Evolutionary conservation across 768 basidiomycete species (phyloP).

Genomic region (Suillus americanus): DNA sequence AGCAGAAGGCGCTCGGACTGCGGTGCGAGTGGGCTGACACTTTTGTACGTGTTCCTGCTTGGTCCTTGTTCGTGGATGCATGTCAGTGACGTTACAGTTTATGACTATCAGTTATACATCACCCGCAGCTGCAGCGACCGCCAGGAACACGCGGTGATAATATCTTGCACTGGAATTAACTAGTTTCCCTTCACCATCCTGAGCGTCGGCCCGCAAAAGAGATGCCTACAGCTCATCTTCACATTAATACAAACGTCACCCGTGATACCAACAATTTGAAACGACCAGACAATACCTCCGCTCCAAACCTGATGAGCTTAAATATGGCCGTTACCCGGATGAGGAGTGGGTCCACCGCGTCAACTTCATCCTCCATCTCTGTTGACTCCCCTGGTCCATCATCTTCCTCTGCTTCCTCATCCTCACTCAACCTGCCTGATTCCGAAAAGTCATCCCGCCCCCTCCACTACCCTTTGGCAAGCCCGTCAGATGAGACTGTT

Average conservation of each 20-base stretch:
- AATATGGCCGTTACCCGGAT: constrained; percentile 27
- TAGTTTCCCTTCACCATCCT: neutral
- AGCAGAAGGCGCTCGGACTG: neutral
- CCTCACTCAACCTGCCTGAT: constrained; percentile 45
- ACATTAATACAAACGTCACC: constrained; percentile 47
- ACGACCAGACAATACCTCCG: constrained; percentile 28
- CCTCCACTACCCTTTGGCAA: constrained; percentile 22
- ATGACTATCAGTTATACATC: neutral
- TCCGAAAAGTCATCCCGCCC: constrained; percentile 27
- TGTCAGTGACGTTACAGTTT: neutral
- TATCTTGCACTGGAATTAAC: neutral
- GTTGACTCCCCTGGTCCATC: constrained; percentile 53
- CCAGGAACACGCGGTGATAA: neutral
- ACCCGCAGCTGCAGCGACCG: neutral
- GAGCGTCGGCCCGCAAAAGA: constrained; percentile 1
- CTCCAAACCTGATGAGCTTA: constrained; percentile 9
- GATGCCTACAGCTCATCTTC: constrained; percentile 48
- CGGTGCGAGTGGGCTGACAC: neutral
- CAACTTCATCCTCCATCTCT: constrained; percentile 56
- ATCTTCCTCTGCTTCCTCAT: constrained; percentile 53
- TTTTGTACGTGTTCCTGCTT: neutral
- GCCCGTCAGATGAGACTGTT: constrained; percentile 50
- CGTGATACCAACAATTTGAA: constrained; percentile 33
- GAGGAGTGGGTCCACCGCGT: constrained; percentile 56
- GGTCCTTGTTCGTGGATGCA: neutral